Evolutionary conservation across 2,329 filamentous ascomycete species (phyloP).

Genomic region (Aureobasidium sp.): DNA sequence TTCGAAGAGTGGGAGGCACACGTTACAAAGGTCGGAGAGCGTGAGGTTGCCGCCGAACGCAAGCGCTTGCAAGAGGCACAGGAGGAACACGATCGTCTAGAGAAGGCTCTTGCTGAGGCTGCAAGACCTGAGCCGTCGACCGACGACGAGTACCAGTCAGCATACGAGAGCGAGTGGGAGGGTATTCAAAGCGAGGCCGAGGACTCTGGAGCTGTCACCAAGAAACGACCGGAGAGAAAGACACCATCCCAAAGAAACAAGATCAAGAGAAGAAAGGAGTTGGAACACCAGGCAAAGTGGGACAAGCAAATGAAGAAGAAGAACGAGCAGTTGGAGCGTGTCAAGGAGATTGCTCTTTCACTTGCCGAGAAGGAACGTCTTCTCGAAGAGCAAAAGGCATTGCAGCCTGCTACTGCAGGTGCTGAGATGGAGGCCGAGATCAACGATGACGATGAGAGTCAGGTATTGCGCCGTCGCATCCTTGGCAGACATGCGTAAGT

Average conservation of each 20-base stretch:
- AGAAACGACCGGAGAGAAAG: slow-evolving; percentile 76
- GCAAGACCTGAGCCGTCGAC: slow-evolving; percentile 65
- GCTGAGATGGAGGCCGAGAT: slow-evolving; percentile 23
- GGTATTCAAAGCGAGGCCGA: slow-evolving; percentile 46
- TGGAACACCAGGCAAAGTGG: slow-evolving; percentile 67
- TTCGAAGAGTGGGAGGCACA: slow-evolving; percentile 80
- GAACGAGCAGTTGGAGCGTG: slow-evolving; percentile 60
- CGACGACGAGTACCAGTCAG: slow-evolving; percentile 77
- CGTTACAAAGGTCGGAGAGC: slow-evolving; percentile 64
- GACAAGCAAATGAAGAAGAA: slow-evolving; percentile 66
- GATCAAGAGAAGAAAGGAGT: slow-evolving; percentile 79
- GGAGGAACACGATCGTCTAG: slow-evolving; percentile 57
- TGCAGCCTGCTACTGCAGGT: slow-evolving; percentile 17
- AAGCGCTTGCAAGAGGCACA: slow-evolving; percentile 60
- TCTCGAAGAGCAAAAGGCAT: slow-evolving; percentile 19
- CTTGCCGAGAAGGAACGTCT: slow-evolving; percentile 45
- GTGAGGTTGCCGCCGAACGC: slow-evolving; percentile 70
- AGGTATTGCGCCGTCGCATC: slow-evolving; percentile 54
- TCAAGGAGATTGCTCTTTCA: slow-evolving; percentile 62
- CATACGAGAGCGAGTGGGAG: slow-evolving; percentile 80
- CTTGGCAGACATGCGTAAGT: slow-evolving; percentile 56
- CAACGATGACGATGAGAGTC: slow-evolving; percentile 22
- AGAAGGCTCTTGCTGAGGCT: slow-evolving; percentile 63
- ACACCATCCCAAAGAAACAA: slow-evolving; percentile 80
- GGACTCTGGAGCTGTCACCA: slow-evolving; percentile 46